Evolutionary conservation across 352 stramenopile genomes (phyloP).

Genomic region (Pythium plurisporium): DNA sequence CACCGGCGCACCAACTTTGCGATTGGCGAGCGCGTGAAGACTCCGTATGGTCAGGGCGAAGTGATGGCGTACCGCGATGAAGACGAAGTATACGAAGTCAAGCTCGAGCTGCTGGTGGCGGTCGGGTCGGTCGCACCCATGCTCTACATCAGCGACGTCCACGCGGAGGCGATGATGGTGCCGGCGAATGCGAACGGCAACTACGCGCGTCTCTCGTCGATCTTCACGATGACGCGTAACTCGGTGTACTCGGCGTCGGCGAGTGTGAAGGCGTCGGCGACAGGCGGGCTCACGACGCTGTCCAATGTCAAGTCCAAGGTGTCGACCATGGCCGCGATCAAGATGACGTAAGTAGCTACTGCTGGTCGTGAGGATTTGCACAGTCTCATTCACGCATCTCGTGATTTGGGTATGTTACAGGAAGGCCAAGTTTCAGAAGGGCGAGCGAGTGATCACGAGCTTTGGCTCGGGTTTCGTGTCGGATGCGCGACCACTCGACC

Average conservation of each 20-base stretch:
- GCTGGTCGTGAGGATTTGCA: too few species aligned
- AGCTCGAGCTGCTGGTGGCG: constrained; percentile 14
- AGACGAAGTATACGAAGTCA: constrained; percentile 31
- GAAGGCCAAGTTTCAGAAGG: constrained; percentile 66
- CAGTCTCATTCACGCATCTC: too few species aligned
- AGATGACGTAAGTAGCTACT: constrained; percentile 63
- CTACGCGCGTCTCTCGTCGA: constrained; percentile 62
- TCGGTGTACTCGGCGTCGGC: constrained; percentile 64
- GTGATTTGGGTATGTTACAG: constrained; percentile 20
- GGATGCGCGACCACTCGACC: constrained; percentile 46
- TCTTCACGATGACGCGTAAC: constrained; percentile 65
- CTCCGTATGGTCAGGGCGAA: constrained; percentile 26
- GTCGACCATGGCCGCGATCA: constrained; percentile 66
- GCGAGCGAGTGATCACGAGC: constrained; percentile 67
- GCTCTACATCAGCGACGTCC: constrained; percentile 26
- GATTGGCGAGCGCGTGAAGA: constrained; percentile 25
- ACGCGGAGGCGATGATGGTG: constrained; percentile 28
- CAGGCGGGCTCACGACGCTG: constrained; percentile 45
- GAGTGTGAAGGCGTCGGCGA: constrained; percentile 58
- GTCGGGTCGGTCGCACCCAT: constrained; percentile 9
- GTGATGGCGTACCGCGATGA: constrained; percentile 25
- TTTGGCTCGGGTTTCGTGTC: constrained; percentile 80
- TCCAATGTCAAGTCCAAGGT: constrained; percentile 66
- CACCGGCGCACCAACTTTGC: constrained; percentile 25
- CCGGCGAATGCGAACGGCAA: constrained; percentile 18